Evolutionary conservation across 2,329 filamentous ascomycete species (phyloP).

Genomic region (Cordyceps javanica): DNA sequence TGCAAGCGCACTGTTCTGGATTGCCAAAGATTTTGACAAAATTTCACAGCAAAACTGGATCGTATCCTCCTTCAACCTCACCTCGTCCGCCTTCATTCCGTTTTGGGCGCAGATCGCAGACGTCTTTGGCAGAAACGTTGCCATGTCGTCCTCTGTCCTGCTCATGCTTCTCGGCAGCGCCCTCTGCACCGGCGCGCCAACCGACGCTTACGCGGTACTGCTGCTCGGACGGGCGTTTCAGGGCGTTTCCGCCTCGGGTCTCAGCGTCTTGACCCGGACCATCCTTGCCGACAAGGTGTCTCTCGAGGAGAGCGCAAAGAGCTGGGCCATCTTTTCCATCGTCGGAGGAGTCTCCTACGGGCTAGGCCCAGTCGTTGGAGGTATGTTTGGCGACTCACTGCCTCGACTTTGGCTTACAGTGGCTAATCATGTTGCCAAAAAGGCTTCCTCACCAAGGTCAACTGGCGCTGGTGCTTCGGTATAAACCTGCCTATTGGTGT

Average conservation of each 20-base stretch:
- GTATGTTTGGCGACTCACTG: slow-evolving; percentile 20
- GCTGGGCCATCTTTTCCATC: slow-evolving; percentile 56
- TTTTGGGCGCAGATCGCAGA: slow-evolving; percentile 60
- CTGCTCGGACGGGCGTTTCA: slow-evolving; percentile 59
- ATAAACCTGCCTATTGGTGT: slow-evolving; percentile 53
- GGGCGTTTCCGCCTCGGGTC: slow-evolving; percentile 54
- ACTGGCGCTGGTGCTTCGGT: slow-evolving; percentile 63
- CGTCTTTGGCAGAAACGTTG: slow-evolving; percentile 55
- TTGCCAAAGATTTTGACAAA: slow-evolving; percentile 57
- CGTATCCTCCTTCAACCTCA: slow-evolving; percentile 62
- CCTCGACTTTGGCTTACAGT: too few relatives aligned
- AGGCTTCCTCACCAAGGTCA: slow-evolving; percentile 44
- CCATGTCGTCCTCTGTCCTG: slow-evolving; percentile 51
- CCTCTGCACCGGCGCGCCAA: slow-evolving; percentile 53
- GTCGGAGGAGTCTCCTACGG: slow-evolving; percentile 54
- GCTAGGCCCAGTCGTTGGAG: slow-evolving; percentile 57
- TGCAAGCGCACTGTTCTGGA: slow-evolving; percentile 39
- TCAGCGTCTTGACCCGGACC: slow-evolving; percentile 54
- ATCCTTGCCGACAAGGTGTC: slow-evolving; percentile 61
- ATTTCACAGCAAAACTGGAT: slow-evolving; percentile 61
- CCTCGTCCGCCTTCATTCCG: slow-evolving; percentile 60
- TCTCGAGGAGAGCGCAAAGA: slow-evolving; percentile 54
- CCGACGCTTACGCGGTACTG: slow-evolving; percentile 49
- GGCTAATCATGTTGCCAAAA: neutral
- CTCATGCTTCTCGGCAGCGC: slow-evolving; percentile 55